These are phyloP conservation scores for Fomitiporia mediterranea DNA, from an alignment of 1,284 basidiomycete species.

Conservation along the genomic window DNA sequence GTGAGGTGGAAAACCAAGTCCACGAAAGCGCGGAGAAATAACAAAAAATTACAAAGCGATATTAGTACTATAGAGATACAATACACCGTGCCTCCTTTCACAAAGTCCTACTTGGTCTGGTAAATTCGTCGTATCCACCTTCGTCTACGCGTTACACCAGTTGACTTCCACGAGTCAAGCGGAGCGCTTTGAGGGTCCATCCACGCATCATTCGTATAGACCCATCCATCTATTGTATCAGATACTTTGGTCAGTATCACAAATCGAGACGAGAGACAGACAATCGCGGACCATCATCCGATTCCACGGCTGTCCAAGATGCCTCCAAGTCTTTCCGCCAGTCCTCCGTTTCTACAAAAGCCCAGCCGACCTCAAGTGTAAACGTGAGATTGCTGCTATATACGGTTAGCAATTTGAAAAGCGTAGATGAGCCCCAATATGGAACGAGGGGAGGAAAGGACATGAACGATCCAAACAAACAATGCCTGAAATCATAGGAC, in stretches of 20 bases:
- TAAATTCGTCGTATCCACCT: conserved; percentile 65
- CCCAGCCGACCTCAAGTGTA: conserved; percentile 62
- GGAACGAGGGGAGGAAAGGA: neutral
- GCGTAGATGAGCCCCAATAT: neutral
- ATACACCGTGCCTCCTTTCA: too few relatives aligned
- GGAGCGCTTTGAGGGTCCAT: conserved; percentile 41
- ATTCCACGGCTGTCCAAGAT: conserved; percentile 45
- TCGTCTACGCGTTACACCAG: conserved; percentile 54
- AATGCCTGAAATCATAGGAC: neutral
- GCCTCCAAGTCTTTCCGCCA: conserved; percentile 65
- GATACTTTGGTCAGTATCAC: neutral
- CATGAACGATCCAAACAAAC: neutral
- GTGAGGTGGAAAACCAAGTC: too few relatives aligned
- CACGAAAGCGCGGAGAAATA: too few relatives aligned
- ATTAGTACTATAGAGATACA: too few relatives aligned
- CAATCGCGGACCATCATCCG: conserved; percentile 38
- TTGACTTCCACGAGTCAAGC: conserved; percentile 38
- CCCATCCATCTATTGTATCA: conserved; percentile 56
- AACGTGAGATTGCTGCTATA: conserved; percentile 72
- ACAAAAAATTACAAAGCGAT: too few relatives aligned
- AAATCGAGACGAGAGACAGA: conserved; percentile 1
- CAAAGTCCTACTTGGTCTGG: conserved; percentile 18
- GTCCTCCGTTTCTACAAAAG: conserved; percentile 67
- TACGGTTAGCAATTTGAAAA: conserved; percentile 7
- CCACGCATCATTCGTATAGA: conserved; percentile 74